Percentiles rank a stretch among this genome's conserved stretches.
These are phyloP conservation scores for Penicillium crystallinum DNA, from an alignment of 495 filamentous ascomycete genomes.

Conservation along the genomic window DNA sequence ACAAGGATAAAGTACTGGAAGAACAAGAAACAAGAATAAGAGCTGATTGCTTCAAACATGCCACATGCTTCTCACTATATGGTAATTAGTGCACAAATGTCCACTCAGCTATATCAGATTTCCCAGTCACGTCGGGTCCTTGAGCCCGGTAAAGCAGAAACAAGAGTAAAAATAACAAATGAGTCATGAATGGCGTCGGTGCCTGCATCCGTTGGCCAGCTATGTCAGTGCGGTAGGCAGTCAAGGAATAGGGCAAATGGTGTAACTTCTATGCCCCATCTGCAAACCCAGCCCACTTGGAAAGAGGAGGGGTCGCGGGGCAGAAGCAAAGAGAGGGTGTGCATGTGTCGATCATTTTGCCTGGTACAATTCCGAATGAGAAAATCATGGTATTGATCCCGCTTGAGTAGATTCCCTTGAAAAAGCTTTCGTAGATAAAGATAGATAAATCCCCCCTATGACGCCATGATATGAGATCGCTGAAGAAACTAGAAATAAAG, in stretches of 20 bases:
- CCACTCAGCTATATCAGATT: neutral
- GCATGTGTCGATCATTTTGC: conserved; percentile 4
- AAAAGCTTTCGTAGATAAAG: conserved; percentile 1
- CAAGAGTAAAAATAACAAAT: conserved; percentile 1
- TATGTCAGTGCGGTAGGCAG: conserved; percentile 7
- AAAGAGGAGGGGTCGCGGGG: conserved; percentile 11
- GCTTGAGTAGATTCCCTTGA: conserved; percentile 10
- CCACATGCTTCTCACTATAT: neutral
- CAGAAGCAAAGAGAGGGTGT: neutral
- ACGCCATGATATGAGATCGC: conserved; percentile 27
- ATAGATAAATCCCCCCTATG: conserved; percentile 9
- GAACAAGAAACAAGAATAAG: neutral
- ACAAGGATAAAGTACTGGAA: neutral
- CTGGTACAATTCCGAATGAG: conserved; percentile 12
- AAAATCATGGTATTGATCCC: conserved; percentile 9
- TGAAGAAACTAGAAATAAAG: conserved; percentile 12
- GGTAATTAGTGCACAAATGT: neutral
- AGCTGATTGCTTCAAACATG: neutral
- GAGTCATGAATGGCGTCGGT: conserved; percentile 6
- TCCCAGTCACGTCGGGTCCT: conserved; percentile 1
- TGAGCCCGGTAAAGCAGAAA: neutral
- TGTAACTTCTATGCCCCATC: neutral
- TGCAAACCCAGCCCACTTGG: conserved; percentile 11
- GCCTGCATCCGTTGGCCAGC: conserved; percentile 21
- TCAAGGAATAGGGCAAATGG: neutral